Evolutionary conservation across 2,329 filamentous ascomycete species (phyloP).

Genomic region (Trichoderma endophyticum): DNA sequence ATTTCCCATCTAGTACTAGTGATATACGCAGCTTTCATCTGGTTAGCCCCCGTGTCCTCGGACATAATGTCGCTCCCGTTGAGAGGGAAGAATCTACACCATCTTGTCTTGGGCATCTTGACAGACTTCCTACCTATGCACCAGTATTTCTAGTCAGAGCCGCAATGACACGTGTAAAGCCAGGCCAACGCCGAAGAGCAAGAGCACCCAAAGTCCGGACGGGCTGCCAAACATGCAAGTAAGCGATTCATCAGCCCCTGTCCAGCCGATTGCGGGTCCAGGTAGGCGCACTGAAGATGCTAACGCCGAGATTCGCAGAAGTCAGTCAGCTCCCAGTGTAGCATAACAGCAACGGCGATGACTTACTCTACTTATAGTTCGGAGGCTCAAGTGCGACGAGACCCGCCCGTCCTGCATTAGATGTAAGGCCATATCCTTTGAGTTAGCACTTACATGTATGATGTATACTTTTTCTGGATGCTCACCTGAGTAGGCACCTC

Average conservation of each 20-base stretch:
- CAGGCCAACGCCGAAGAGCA: background rate
- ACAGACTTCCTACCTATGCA: background rate
- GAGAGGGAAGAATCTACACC: background rate
- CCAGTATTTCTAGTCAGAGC: background rate
- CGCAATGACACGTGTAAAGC: background rate
- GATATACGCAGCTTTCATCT: background rate
- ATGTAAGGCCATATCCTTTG: background rate
- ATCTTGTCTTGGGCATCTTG: background rate
- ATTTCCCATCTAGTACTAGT: background rate
- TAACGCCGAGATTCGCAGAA: background rate
- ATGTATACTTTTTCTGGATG: background rate
- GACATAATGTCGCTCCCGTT: background rate
- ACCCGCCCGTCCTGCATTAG: background rate
- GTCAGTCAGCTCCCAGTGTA: background rate
- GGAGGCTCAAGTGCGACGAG: background rate
- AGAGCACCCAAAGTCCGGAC: background rate
- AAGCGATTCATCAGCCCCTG: background rate
- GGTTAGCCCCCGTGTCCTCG: background rate
- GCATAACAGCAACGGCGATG: background rate
- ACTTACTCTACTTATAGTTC: background rate
- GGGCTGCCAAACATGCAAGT: background rate
- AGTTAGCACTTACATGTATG: background rate
- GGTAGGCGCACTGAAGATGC: background rate
- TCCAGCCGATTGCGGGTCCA: background rate
- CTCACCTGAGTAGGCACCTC: background rate